Conservation (phyloP, 495 filamentous ascomycete genomes). For the Immersiella caudata region DNA sequence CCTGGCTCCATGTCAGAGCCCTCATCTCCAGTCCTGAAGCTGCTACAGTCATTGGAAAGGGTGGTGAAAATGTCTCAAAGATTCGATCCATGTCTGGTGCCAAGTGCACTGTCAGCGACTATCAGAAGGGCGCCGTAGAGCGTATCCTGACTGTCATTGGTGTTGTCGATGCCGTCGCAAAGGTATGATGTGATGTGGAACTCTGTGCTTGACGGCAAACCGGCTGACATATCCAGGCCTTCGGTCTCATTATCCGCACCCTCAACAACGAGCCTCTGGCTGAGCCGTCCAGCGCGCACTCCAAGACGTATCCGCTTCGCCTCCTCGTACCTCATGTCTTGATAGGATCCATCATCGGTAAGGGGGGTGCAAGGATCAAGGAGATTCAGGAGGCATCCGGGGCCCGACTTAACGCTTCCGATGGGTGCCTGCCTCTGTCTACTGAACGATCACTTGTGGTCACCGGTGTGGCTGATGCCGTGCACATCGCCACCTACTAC, state of each 20-base stretch:
- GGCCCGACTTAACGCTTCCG: slow-evolving; percentile 93
- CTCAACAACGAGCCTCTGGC: slow-evolving; percentile 94
- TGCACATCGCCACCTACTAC: slow-evolving; percentile 98
- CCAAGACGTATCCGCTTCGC: slow-evolving; percentile 95
- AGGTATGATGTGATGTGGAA: slow-evolving; percentile 61
- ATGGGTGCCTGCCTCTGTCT: slow-evolving; percentile 88
- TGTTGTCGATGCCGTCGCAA: slow-evolving; percentile 91
- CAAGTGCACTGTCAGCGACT: slow-evolving; percentile 98
- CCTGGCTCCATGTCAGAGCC: slow-evolving; percentile 94
- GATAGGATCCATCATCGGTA: slow-evolving; percentile 98
- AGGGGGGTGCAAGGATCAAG: slow-evolving; percentile 90
- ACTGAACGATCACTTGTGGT: slow-evolving; percentile 96
- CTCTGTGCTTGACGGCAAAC: not conserved
- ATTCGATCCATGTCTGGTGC: slow-evolving; percentile 89
- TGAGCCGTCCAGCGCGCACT: slow-evolving; percentile 82
- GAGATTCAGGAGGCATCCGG: slow-evolving; percentile 98
- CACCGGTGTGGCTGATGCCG: slow-evolving; percentile 86
- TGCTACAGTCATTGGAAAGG: slow-evolving; percentile 97
- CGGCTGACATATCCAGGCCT: slow-evolving; percentile 65
- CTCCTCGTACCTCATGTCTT: slow-evolving; percentile 95
- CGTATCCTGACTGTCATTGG: slow-evolving; percentile 97
- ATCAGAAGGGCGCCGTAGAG: slow-evolving; percentile 93
- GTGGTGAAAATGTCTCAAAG: slow-evolving; percentile 95
- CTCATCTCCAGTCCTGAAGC: slow-evolving; percentile 96
- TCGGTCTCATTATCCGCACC: slow-evolving; percentile 96